Evolutionary conservation across 139 green algal species (phyloP).

Genomic region (Chlamydomonas sphaeroides): DNA sequence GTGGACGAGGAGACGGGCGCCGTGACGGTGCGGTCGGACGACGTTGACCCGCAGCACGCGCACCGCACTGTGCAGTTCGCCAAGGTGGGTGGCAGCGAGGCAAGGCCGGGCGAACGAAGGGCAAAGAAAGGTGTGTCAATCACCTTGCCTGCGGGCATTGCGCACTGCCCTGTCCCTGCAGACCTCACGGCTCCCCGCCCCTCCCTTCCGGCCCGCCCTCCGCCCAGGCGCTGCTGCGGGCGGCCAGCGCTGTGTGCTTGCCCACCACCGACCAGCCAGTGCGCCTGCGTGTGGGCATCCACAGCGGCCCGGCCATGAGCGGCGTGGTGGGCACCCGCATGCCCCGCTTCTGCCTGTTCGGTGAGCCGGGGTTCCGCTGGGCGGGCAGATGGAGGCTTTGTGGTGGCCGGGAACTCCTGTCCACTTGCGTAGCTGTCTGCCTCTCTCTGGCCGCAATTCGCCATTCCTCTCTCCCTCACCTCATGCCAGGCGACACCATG

Average conservation of each 20-base stretch:
- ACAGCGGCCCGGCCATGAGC: constrained; percentile 2
- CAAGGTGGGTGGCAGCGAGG: not conserved
- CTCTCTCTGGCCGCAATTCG: too few relatives aligned
- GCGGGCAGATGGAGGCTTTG: too few relatives aligned
- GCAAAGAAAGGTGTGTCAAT: not conserved
- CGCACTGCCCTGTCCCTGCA: not conserved
- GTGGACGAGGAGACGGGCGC: too few relatives aligned
- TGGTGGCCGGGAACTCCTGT: too few relatives aligned
- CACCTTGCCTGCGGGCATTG: not conserved
- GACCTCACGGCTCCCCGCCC: not conserved
- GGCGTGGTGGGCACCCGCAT: not conserved
- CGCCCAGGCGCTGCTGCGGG: not conserved
- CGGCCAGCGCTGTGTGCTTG: not conserved
- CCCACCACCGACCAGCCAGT: not conserved
- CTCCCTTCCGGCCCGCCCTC: too few relatives aligned
- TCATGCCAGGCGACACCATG: constrained; percentile 44
- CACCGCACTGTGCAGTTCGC: not conserved
- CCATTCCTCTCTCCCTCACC: too few relatives aligned
- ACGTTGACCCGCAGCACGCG: not conserved
- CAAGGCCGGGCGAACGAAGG: not conserved
- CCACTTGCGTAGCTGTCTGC: too few relatives aligned
- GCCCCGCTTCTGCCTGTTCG: constrained; percentile 2
- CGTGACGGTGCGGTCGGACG: not conserved
- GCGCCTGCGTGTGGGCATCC: constrained; percentile 29
- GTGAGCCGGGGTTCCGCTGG: too few relatives aligned